A percentile compares a stretch with the other conserved stretches of the same genome.
Conservation (phyloP, 2,329 filamentous ascomycete species). For the Trichoderma sp. region DNA sequence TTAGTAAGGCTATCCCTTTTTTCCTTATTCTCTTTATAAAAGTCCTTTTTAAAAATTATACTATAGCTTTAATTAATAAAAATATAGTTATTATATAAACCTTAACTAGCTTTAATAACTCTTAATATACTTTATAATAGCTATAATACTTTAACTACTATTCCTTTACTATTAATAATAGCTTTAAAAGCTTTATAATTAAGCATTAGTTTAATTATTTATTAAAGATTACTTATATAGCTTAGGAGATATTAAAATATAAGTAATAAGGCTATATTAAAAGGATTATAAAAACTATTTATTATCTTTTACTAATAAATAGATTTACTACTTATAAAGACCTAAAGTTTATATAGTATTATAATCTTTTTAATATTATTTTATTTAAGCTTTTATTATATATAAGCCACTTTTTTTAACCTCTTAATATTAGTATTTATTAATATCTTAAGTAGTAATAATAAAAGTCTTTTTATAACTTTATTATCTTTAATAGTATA, state of each 20-base stretch:
- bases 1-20: not conserved
- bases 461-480: not conserved
- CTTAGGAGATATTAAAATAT: not conserved
- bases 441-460: not conserved
- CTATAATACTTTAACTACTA: not conserved
- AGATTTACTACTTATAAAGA: not conserved
- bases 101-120: not conserved
- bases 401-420: not conserved
- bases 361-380: too few species aligned
- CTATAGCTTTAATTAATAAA: not conserved
- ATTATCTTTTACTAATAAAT: too few species aligned
- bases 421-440: slow-evolving; percentile 22
- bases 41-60: not conserved
- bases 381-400: too few species aligned
- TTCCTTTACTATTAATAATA: too few species aligned
- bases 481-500: not conserved
- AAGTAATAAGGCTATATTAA: too few species aligned
- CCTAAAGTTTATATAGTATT: not conserved
- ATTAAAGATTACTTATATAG: too few species aligned
- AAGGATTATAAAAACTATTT: too few species aligned
- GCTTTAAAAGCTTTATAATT: too few species aligned
- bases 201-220: too few species aligned
- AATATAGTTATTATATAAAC: not conserved
- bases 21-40: not conserved
- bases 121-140: not conserved